Conservation (phyloP, 1,284 basidiomycete species). For the Austroboletus olivaceoglutinosus region DNA sequence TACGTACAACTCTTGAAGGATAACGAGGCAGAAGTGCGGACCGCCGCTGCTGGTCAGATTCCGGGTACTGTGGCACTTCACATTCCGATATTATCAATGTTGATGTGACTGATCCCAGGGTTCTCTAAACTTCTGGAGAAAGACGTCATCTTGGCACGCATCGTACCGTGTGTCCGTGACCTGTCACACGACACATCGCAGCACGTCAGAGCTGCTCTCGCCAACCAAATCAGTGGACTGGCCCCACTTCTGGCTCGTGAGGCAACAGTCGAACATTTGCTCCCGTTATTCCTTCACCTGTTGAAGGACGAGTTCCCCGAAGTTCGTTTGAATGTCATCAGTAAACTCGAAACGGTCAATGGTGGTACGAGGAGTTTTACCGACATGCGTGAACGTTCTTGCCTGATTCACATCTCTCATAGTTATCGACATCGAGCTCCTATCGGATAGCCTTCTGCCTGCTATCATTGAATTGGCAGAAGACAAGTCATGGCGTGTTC, state of each 20-base stretch:
- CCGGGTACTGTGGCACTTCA: constrained; percentile 64
- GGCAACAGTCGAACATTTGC: constrained; percentile 93
- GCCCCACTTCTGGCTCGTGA: constrained; percentile 95
- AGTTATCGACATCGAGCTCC: constrained; percentile 97
- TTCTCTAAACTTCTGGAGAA: constrained; percentile 95
- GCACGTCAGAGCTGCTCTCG: constrained; percentile 95
- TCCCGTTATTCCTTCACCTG: constrained; percentile 94
- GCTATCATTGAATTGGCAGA: constrained; percentile 98
- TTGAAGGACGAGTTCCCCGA: constrained; percentile 99
- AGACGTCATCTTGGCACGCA: constrained; percentile 89
- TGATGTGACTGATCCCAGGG: constrained; percentile 50
- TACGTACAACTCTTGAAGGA: constrained; percentile 96
- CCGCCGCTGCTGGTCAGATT: constrained; percentile 94
- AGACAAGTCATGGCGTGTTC: constrained; percentile 99
- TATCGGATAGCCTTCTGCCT: constrained; percentile 94
- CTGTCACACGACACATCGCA: constrained; percentile 93
- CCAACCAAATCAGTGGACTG: constrained; percentile 96
- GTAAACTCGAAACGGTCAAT: constrained; percentile 97
- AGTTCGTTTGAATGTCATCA: constrained; percentile 97
- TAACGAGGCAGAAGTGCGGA: constrained; percentile 98
- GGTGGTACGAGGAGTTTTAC: constrained; percentile 55
- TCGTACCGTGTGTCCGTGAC: constrained; percentile 97
- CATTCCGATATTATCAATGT: not conserved
- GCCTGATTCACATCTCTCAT: constrained; percentile 15
- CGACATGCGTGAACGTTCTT: not conserved